Conservation (phyloP, 371 early-diverging fungal genomes). For the Rhizopus delemar region DNA sequence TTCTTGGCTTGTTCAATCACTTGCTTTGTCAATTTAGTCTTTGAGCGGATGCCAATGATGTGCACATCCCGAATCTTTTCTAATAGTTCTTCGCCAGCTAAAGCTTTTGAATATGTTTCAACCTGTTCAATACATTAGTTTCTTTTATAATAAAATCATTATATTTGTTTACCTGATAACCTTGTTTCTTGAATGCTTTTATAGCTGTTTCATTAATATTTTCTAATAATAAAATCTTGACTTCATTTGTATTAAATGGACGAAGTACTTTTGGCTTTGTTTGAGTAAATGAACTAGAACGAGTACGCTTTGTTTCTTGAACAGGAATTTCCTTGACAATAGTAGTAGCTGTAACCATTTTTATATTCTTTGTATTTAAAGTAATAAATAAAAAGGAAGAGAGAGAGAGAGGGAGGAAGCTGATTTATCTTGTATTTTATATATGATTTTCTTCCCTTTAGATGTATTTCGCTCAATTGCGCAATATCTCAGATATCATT, state of each 20-base stretch:
- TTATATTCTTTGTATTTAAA: no score
- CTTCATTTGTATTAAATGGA: conserved; percentile 64
- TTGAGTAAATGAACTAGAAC: conserved; percentile 22
- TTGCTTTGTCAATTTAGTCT: conserved; percentile 89
- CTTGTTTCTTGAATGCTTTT: conserved; percentile 73
- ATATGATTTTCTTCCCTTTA: no score
- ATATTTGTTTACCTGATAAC: conserved; percentile 73
- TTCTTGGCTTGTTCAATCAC: conserved; percentile 87
- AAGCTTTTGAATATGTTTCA: conserved; percentile 84
- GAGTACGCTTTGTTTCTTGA: conserved; percentile 14
- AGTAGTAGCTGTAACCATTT: no score
- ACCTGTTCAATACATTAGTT: conserved; percentile 52
- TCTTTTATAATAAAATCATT: background rate
- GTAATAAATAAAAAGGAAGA: no score
- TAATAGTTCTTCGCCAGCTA: conserved; percentile 78
- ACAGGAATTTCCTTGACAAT: no score
- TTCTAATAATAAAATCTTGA: conserved; percentile 84
- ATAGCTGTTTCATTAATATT: conserved; percentile 83
- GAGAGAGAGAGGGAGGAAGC: no score
- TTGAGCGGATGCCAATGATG: conserved; percentile 88
- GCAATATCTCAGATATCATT: no score
- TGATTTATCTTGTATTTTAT: no score
- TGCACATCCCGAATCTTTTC: background rate
- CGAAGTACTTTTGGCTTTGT: conserved; percentile 47
- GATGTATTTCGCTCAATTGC: no score